A percentile compares a stretch with the other conserved stretches of the same genome.
Evolutionary conservation across 2,329 filamentous ascomycete genomes (phyloP).

Genomic region (Aspergillus puulaauensis): DNA sequence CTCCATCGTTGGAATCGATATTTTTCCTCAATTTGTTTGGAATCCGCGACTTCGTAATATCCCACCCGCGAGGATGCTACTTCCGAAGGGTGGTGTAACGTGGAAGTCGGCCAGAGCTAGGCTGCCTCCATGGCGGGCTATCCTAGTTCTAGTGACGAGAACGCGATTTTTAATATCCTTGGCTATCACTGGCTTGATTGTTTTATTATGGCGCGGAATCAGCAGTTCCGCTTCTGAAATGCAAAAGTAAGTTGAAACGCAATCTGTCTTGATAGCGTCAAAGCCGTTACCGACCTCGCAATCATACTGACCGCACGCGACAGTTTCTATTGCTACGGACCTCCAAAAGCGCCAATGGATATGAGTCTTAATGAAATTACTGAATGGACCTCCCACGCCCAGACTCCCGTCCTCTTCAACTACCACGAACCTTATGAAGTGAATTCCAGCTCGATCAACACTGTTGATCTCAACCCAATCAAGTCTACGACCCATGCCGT

Average conservation of each 20-base stretch:
- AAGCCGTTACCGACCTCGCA: not conserved
- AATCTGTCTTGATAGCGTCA: not conserved
- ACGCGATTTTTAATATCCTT: constrained; percentile 76
- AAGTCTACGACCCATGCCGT: constrained; percentile 76
- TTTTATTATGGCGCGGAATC: constrained; percentile 87
- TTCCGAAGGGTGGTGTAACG: constrained; percentile 83
- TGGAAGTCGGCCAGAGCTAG: constrained; percentile 87
- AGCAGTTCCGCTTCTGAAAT: constrained; percentile 78
- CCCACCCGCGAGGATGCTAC: constrained; percentile 64
- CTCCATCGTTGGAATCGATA: not conserved
- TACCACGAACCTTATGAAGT: constrained; percentile 84
- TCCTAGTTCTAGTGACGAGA: constrained; percentile 69
- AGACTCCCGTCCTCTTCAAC: constrained; percentile 95
- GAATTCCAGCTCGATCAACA: constrained; percentile 75
- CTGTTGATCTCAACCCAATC: constrained; percentile 82
- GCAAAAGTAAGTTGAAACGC: constrained; percentile 68
- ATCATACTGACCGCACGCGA: constrained; percentile 11
- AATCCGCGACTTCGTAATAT: constrained; percentile 1
- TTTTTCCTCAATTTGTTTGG: not conserved
- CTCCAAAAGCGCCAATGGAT: constrained; percentile 90
- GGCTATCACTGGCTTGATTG: constrained; percentile 66
- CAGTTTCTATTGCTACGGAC: constrained; percentile 97
- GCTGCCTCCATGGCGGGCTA: constrained; percentile 72
- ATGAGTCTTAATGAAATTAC: constrained; percentile 91
- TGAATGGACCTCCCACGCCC: constrained; percentile 82